Conservation (phyloP, 495 filamentous ascomycete species). For the Aspergillus coremiiformis region DNA sequence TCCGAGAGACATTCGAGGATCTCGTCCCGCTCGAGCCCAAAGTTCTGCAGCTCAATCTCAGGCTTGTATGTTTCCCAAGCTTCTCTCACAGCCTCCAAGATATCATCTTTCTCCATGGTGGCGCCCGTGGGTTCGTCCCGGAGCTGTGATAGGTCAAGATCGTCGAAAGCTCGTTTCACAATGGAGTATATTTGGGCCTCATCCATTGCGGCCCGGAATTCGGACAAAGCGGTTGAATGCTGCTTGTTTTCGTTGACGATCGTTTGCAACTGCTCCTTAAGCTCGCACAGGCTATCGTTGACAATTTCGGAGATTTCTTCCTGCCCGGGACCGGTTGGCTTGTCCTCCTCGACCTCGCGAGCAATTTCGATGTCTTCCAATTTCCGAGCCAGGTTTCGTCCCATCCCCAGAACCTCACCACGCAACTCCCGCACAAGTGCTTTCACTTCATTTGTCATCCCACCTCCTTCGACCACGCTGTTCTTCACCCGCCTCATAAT, state of each 20-base stretch:
- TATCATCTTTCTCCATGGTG: conserved; percentile 64
- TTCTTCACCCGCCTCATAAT: conserved; percentile 78
- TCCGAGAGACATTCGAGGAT: conserved; percentile 77
- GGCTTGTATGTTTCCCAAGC: conserved; percentile 90
- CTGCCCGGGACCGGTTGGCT: conserved; percentile 43
- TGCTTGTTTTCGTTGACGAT: conserved; percentile 67
- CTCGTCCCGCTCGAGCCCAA: conserved; percentile 81
- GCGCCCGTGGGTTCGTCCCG: conserved; percentile 28
- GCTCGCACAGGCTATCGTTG: conserved; percentile 66
- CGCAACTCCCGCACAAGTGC: conserved; percentile 79
- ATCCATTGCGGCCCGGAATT: conserved; percentile 52
- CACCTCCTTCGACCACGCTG: conserved; percentile 75
- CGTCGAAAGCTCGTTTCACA: conserved; percentile 68
- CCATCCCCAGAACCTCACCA: conserved; percentile 91
- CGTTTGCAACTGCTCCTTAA: conserved; percentile 71
- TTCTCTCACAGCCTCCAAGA: conserved; percentile 75
- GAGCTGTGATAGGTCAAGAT: conserved; percentile 41
- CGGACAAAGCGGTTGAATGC: conserved; percentile 48
- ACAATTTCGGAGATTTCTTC: conserved; percentile 73
- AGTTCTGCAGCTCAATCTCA: conserved; percentile 81
- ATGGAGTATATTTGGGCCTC: conserved; percentile 74
- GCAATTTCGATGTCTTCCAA: conserved; percentile 58
- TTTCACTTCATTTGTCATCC: conserved; percentile 85
- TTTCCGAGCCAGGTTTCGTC: conserved; percentile 74
- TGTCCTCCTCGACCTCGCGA: conserved; percentile 37